A percentile compares a stretch with the other conserved stretches of the same genome.
Conservation (phyloP, 257 asterid species). For the Prunella vulgaris region DNA sequence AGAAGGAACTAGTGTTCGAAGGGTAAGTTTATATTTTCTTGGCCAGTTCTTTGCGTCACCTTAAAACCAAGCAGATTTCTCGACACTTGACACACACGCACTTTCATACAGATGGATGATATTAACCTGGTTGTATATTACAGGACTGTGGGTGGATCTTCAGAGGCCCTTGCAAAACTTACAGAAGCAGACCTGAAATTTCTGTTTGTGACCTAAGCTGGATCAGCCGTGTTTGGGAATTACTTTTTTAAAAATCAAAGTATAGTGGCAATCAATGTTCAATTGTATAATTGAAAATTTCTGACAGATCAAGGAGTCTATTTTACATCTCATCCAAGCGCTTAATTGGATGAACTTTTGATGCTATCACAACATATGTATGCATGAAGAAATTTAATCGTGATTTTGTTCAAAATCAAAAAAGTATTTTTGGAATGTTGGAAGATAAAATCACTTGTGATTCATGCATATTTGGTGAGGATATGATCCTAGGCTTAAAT, state of each 20-base stretch:
- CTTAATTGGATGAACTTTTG: neutral
- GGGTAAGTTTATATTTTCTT: constrained; percentile 47
- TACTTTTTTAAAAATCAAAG: neutral
- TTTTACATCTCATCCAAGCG: neutral
- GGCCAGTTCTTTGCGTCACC: neutral
- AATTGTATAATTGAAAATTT: neutral
- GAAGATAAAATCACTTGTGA: neutral
- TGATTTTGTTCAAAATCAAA: too few species aligned
- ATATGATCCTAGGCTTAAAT: constrained; percentile 17
- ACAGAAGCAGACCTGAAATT: constrained; percentile 82
- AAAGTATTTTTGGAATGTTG: too few species aligned
- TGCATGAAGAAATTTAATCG: neutral
- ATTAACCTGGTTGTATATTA: constrained; percentile 18
- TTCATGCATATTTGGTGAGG: constrained; percentile 32
- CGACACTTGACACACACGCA: too few species aligned
- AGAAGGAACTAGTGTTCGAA: constrained; percentile 95
- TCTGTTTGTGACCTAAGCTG: constrained; percentile 55
- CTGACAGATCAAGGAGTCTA: neutral
- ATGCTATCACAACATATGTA: neutral
- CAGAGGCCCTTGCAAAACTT: constrained; percentile 76
- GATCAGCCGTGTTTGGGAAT: neutral
- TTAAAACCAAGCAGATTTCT: neutral
- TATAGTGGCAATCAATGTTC: constrained; percentile 5
- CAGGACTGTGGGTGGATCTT: constrained; percentile 89
- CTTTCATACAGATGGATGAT: neutral